phyloP scores from a whole-genome alignment of 495 filamentous ascomycete genomes.

The Penicillium taxi region DNA sequence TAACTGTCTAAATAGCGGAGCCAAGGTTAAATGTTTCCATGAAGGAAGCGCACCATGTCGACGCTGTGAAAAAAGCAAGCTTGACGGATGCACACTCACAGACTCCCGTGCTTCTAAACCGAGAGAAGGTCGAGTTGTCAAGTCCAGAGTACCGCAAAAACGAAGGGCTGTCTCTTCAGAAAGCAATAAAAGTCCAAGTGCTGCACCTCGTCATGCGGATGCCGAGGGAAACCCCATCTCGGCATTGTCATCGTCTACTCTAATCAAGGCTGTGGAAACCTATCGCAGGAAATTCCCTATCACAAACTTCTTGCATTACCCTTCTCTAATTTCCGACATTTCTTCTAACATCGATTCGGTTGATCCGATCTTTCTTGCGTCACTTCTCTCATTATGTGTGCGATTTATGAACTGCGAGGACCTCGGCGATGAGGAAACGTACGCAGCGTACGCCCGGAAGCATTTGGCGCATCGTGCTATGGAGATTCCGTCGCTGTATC shows the following conservation, averaged over 20 bases:
- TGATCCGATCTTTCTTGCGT: conserved; percentile 36
- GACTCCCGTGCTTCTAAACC: conserved; percentile 21
- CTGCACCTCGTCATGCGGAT: too few species aligned
- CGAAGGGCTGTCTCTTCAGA: conserved; percentile 9
- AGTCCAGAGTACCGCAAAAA: conserved; percentile 7
- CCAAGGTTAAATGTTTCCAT: conserved; percentile 40
- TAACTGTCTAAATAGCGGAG: conserved; percentile 16
- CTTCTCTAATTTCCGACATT: conserved; percentile 35
- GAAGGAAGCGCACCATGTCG: conserved; percentile 34
- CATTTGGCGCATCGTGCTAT: conserved; percentile 33
- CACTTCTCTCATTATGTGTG: conserved; percentile 33
- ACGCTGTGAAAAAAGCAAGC: conserved; percentile 26
- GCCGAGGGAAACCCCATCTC: conserved; percentile 18
- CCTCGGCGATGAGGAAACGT: conserved; percentile 25
- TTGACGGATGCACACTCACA: conserved; percentile 22
- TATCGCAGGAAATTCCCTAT: conserved; percentile 40
- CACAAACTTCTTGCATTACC: conserved; percentile 39
- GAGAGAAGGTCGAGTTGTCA: conserved; percentile 1
- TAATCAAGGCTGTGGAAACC: conserved; percentile 34
- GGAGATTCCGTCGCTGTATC: conserved; percentile 33
- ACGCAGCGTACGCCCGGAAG: conserved; percentile 32
- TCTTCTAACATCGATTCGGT: conserved; percentile 26
- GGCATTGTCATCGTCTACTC: conserved; percentile 19
- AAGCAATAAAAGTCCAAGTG: too few species aligned
- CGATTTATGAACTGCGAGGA: conserved; percentile 28